These are phyloP conservation scores for Penicillium nucicola DNA, from an alignment of 495 filamentous ascomycete genomes.

Conservation along the genomic window DNA sequence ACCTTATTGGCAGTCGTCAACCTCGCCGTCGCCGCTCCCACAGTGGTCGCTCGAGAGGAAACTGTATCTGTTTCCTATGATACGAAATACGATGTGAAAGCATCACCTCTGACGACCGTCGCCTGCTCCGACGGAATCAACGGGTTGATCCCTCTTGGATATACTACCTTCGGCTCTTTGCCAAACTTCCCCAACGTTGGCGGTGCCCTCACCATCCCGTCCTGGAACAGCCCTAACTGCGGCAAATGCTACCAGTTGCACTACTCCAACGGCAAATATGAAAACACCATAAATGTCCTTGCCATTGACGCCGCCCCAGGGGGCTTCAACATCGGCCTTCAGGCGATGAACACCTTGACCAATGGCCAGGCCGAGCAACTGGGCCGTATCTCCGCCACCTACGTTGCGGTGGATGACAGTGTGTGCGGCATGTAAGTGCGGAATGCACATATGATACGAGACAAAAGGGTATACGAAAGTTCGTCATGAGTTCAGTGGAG, in stretches of 20 bases:
- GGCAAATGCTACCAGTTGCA: constrained; percentile 67
- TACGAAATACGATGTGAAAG: constrained; percentile 28
- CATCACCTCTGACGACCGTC: constrained; percentile 57
- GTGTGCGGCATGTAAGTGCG: constrained; percentile 34
- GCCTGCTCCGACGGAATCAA: constrained; percentile 53
- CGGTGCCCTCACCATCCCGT: constrained; percentile 55
- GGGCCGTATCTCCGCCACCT: constrained; percentile 55
- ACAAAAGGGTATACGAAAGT: too few relatives aligned
- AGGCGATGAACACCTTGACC: constrained; percentile 67
- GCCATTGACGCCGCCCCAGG: constrained; percentile 60
- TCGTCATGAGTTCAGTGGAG: not conserved
- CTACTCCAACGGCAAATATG: constrained; percentile 38
- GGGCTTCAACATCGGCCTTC: constrained; percentile 64
- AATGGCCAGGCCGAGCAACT: constrained; percentile 48
- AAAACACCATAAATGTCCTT: constrained; percentile 59
- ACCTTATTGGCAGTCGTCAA: constrained; percentile 17
- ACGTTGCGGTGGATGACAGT: constrained; percentile 34
- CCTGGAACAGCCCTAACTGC: constrained; percentile 59
- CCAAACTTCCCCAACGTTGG: constrained; percentile 59
- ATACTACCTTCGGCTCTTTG: constrained; percentile 59
- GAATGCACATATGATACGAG: not conserved
- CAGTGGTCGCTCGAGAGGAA: not conserved
- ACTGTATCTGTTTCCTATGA: constrained; percentile 38
- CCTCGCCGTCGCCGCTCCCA: constrained; percentile 13
- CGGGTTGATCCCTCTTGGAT: constrained; percentile 65